Evolutionary conservation across 1,139 yeast species (phyloP), one percentile per base, ranked within the genome.

Genomic region (Candida glucosophila): DNA sequence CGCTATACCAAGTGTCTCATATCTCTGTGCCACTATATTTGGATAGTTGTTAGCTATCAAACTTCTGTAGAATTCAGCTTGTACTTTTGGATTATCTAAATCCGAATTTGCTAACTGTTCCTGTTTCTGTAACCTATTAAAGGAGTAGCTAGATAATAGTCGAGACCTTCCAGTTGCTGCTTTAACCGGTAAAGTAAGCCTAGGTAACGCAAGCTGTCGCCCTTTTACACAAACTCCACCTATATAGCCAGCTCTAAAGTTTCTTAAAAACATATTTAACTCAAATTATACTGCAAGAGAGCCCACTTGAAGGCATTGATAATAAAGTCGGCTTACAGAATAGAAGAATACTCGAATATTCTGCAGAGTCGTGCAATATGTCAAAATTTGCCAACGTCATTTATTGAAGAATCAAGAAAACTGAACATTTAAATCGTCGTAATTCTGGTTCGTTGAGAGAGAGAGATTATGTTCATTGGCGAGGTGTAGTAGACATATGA

Each of bases 1-100:
- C 7, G 94, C 92, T 28, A 90, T 83, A 6, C 95, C 95, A 0
- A 92, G 80, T 5, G 94, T 78, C 49, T 90, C 97, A 51, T 73
- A 92, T 32, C 99, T 70, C 30, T 92, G 80, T 6, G 86, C 86
- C 5, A 90, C 95, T 29, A 90, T 77, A 39, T 86, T 95, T 7
- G 98, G 97, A 47, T 86, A 88, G 53, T 81, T 80, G 26, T 88
- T 70, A 29, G 72, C 72, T 39, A 90, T 52, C 28, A 88, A 58
- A 13, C 74, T 65, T 36, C 69, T 68, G 58, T 90, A 90, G 42
- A 90, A 88, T 31, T 73, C 78, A 2, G 92, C 86, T 53, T 90
- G 98, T 6, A 72, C 65, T 4, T 45, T 56, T 1, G 96, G 67
- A 49, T 82, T 79, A 23, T 63, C 55, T 27, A 82, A 52, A 31